Base-by-base conservation (phyloP, 2,329 filamentous ascomycete genomes). In the Neurospora sp. region DNA sequence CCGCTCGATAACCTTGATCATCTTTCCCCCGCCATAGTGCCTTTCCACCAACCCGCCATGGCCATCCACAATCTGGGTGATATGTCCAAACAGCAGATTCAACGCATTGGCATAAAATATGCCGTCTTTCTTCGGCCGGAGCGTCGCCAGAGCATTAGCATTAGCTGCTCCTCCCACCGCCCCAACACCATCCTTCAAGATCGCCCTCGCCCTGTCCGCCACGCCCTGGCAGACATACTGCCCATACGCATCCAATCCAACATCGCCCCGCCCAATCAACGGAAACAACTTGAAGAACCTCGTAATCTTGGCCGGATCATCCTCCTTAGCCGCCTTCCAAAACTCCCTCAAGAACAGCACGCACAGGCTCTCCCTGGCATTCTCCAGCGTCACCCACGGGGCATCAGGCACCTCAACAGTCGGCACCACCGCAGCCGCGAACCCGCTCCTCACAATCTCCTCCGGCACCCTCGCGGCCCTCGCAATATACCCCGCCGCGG, bases 281-380 rank as follows among this genome's bases (percentile, higher is more conserved):
- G 96, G 96, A 76, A 99, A 99, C 43, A 99, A 84, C 82, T 99
- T 99, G 83, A 99, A 99, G 83, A 99, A 99, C 58, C 96, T 86
- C 1, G 96, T 97, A 68, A 99, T 93, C 78, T 92, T 93, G 33
- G 92, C 87, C 3, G 93, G 93, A 76, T 98, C 94, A n/a, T 88
- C 91, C 58, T 96, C 93, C 72, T 88, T 86, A 1, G 94, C 92
- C 0, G 96, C 96, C 79, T 91, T 96, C 76, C 98, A 93, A 76
- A 99, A 99, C 82, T 99, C 96, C 71, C 95, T 87, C 77, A 98
- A 81, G 80, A 99, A 99, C 71, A 99, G 83, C 0, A 89, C 91
- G 78, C 96, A 98, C 68, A 99, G 82, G 72, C 92, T 96, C 81
- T 97, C 94, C 71, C 93, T 91, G 0, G 96, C 93, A 75, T 89